Evolutionary conservation across 345 rosid species (phyloP).

Genomic region (Bruguiera parviflora): DNA sequence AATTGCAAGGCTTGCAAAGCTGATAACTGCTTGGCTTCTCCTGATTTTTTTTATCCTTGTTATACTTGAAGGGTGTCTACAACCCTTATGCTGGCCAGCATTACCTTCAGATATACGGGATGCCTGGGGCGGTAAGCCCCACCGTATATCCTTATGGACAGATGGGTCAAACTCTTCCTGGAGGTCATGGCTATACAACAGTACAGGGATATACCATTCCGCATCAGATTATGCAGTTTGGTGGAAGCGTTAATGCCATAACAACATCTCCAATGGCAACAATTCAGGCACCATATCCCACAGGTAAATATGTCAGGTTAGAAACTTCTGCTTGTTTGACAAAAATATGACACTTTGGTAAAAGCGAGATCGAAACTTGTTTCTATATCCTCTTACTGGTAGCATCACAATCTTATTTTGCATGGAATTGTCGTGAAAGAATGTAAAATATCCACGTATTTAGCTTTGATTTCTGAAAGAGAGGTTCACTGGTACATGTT

Average conservation of each 20-base stretch:
- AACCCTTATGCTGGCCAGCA: constrained; percentile 73
- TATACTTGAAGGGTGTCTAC: constrained; percentile 51
- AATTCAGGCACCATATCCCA: constrained; percentile 67
- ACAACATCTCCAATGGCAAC: constrained; percentile 62
- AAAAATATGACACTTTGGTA: too few species aligned
- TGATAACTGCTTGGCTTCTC: background rate
- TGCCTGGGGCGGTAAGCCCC: constrained; percentile 59
- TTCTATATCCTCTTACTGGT: background rate
- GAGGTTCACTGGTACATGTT: background rate
- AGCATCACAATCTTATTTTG: background rate
- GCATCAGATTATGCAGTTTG: constrained; percentile 62
- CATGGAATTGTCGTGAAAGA: background rate
- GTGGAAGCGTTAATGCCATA: constrained; percentile 54
- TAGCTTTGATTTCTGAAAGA: background rate
- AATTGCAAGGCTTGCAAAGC: background rate
- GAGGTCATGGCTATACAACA: constrained; percentile 64
- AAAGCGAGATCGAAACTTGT: too few species aligned
- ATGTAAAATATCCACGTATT: background rate
- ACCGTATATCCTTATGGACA: constrained; percentile 69
- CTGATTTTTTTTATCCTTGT: constrained; percentile 13
- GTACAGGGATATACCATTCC: constrained; percentile 71
- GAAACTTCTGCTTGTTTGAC: background rate
- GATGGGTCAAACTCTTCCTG: constrained; percentile 57
- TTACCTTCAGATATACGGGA: constrained; percentile 79
- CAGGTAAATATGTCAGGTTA: constrained; percentile 33